Evolutionary conservation across 192 early-diverging fungal genomes (phyloP).

Genomic region (Chytriomyces sp.): DNA sequence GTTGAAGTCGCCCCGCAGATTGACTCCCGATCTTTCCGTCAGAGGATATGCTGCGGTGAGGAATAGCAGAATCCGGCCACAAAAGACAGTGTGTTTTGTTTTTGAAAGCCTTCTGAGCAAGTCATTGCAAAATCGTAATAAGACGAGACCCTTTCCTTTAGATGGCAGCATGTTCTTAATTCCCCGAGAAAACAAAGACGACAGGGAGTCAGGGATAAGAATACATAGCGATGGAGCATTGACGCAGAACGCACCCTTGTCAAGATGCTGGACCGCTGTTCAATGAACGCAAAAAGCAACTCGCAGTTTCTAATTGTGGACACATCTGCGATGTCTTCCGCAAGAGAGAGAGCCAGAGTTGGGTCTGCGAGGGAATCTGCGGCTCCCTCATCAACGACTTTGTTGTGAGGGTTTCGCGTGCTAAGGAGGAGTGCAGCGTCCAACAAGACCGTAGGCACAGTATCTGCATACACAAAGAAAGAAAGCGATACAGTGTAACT

Average conservation of each 20-base stretch:
- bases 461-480: too few species aligned
- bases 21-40: constrained; percentile 88
- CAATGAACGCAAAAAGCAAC: constrained; percentile 69
- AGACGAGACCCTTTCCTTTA: constrained; percentile 81
- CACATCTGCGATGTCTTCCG: constrained; percentile 75
- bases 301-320: constrained; percentile 63
- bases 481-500: too few species aligned
- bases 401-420: background rate
- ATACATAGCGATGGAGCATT: too few species aligned
- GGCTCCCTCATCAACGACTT: background rate
- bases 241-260: constrained; percentile 53
- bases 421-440: background rate
- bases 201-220: background rate
- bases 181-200: background rate
- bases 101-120: constrained; percentile 88
- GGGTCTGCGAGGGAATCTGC: constrained; percentile 39
- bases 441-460: background rate
- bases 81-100: constrained; percentile 76
- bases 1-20: constrained; percentile 87
- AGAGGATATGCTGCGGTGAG: constrained; percentile 85
- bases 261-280: constrained; percentile 56
- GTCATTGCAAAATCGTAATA: constrained; percentile 87
- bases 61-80: constrained; percentile 88
- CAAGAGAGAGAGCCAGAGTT: constrained; percentile 56
- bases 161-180: constrained; percentile 69